phyloP scores from a whole-genome alignment of 2,329 filamentous ascomycete genomes.

The Fusarium sambucinum region DNA sequence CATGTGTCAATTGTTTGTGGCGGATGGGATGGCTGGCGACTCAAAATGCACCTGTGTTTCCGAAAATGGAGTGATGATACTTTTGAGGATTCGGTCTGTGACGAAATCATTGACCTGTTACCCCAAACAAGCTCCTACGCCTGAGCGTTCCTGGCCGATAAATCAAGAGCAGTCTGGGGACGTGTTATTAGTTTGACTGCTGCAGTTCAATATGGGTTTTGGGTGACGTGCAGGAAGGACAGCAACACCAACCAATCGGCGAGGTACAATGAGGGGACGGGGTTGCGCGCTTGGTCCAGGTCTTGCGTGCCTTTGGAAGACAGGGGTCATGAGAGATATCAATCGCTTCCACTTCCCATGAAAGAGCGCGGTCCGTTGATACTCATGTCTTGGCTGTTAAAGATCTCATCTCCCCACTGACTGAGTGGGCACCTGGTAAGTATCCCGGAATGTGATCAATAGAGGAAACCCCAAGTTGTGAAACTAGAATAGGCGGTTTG shows the following conservation, averaged over 20 bases:
- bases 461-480: conserved; percentile 13
- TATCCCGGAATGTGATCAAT: conserved; percentile 7
- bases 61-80: conserved; percentile 18
- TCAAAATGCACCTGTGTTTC: conserved; percentile 11
- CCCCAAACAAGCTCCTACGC: conserved; percentile 21
- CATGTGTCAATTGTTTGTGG: conserved; percentile 36
- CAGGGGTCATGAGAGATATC: conserved; percentile 32
- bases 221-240: conserved; percentile 44
- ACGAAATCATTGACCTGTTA: conserved; percentile 18
- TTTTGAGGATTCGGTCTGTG: conserved; percentile 5
- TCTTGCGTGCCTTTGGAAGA: conserved; percentile 33
- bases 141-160: conserved; percentile 33
- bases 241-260: conserved; percentile 41
- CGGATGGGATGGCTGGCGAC: conserved; percentile 25
- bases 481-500: neutral
- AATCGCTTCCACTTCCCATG: conserved; percentile 20
- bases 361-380: conserved; percentile 7
- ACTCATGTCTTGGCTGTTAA: conserved; percentile 17
- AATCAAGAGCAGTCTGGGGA: conserved; percentile 36
- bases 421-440: neutral
- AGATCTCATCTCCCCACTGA: conserved; percentile 18
- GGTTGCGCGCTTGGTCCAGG: conserved; percentile 44
- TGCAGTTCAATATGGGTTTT: conserved; percentile 38
- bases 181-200: conserved; percentile 40
- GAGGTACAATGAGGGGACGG: conserved; percentile 22